Evolutionary conservation across 2,329 filamentous ascomycete species (phyloP).

Genomic region (Trichothecium roseum): DNA sequence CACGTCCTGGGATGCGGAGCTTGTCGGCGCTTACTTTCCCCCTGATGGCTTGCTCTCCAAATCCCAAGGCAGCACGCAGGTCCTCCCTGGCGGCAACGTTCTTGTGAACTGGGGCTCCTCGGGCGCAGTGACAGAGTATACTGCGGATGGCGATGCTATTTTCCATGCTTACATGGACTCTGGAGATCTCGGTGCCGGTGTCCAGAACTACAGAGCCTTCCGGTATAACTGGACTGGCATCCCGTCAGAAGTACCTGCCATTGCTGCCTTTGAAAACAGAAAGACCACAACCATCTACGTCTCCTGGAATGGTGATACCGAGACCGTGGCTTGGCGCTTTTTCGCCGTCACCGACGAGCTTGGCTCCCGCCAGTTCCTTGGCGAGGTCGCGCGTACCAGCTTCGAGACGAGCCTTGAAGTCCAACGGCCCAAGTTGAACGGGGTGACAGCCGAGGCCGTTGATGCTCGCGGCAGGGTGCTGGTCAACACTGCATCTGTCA

Average conservation of each 20-base stretch:
- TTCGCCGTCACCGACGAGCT: conserved; percentile 24
- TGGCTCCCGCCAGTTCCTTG: conserved; percentile 24
- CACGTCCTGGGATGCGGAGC: conserved; percentile 30
- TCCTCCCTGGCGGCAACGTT: conserved; percentile 40
- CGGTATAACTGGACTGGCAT: conserved; percentile 41
- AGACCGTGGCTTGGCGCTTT: conserved; percentile 37
- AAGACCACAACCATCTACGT: conserved; percentile 28
- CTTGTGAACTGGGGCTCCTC: conserved; percentile 48
- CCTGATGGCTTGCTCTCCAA: conserved; percentile 38
- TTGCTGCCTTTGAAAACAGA: conserved; percentile 12
- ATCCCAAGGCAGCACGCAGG: conserved; percentile 38
- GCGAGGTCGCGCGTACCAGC: conserved; percentile 24
- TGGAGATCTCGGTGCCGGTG: conserved; percentile 20
- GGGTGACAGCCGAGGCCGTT: conserved; percentile 14
- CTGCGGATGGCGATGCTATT: conserved; percentile 32
- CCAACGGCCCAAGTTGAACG: conserved; percentile 1
- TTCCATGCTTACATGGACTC: conserved; percentile 40
- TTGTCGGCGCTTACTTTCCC: conserved; percentile 35
- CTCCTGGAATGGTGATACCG: conserved; percentile 43
- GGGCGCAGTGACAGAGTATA: conserved; percentile 36
- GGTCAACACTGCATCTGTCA: conserved; percentile 9
- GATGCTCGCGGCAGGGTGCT: conserved; percentile 11
- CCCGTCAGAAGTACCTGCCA: conserved; percentile 18
- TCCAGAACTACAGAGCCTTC: conserved; percentile 44
- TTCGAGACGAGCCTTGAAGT: conserved; percentile 30